Percentiles rank a stretch among this genome's conserved stretches.
phyloP scores from a whole-genome alignment of 116 monocot species.

The Iris pallida region DNA sequence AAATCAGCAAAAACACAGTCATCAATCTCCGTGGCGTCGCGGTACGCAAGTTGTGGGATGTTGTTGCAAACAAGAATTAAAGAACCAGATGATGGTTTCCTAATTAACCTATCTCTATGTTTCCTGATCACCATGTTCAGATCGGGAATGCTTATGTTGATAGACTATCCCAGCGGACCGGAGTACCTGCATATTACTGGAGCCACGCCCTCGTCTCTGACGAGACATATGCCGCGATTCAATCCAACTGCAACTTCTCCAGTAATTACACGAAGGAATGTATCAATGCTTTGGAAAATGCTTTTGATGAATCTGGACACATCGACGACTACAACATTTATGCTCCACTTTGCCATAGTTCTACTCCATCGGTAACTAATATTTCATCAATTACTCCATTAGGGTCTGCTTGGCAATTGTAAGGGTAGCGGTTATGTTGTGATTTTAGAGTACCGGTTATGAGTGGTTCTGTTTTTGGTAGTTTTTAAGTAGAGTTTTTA shows the following conservation, averaged over 20 bases:
- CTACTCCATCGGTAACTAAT: too few relatives aligned
- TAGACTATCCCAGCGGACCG: not conserved
- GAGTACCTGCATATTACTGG: not conserved
- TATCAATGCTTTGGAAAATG: not conserved
- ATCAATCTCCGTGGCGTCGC: conserved; percentile 15
- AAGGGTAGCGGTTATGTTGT: too few relatives aligned
- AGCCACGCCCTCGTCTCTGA: conserved; percentile 17
- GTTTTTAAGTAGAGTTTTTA: too few relatives aligned
- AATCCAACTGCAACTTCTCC: conserved; percentile 3
- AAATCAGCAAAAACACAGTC: not conserved
- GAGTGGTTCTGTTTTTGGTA: too few relatives aligned
- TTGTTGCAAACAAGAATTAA: too few relatives aligned
- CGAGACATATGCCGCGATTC: not conserved
- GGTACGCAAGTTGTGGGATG: too few relatives aligned
- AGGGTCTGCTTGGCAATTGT: too few relatives aligned
- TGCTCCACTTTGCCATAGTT: conserved; percentile 8
- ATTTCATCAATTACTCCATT: too few relatives aligned
- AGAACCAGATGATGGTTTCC: not conserved
- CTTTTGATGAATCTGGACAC: not conserved
- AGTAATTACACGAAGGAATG: not conserved
- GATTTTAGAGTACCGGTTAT: too few relatives aligned
- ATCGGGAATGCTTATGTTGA: conserved; percentile 15
- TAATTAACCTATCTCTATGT: not conserved
- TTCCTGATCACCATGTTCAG: not conserved
- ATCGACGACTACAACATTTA: conserved; percentile 7